Conservation (phyloP, 495 filamentous ascomycete species). For the Thozetella sp. region DNA sequence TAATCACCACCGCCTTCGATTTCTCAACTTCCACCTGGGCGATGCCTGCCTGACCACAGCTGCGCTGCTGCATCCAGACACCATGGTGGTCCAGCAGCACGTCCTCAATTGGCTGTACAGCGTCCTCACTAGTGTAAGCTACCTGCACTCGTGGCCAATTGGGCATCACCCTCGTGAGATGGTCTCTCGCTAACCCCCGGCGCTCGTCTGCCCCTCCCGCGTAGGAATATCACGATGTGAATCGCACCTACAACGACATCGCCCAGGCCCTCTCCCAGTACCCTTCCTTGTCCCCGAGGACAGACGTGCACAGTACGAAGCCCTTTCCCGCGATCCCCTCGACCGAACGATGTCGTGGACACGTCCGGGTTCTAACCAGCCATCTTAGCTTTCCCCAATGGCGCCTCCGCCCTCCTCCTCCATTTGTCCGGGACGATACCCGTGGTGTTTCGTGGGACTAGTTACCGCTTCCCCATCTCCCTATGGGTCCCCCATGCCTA, state of each 20-base stretch:
- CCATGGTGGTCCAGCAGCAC: conserved; percentile 82
- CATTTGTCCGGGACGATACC: conserved; percentile 86
- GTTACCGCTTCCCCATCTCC: conserved; percentile 88
- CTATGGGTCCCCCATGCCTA: conserved; percentile 97
- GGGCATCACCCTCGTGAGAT: conserved; percentile 10
- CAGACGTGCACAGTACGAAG: conserved; percentile 89
- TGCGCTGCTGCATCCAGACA: conserved; percentile 24
- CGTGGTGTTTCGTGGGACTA: conserved; percentile 82
- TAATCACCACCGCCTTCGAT: background rate
- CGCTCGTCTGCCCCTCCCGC: background rate
- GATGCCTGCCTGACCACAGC: background rate
- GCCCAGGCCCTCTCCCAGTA: conserved; percentile 80
- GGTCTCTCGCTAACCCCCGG: background rate
- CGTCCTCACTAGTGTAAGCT: conserved; percentile 81
- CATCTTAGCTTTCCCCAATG: conserved; percentile 82
- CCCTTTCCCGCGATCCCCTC: background rate
- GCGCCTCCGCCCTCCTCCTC: conserved; percentile 82
- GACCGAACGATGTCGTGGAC: background rate
- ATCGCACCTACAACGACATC: conserved; percentile 90
- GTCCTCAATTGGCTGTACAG: conserved; percentile 95
- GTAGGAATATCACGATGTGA: conserved; percentile 91
- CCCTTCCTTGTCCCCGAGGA: conserved; percentile 84
- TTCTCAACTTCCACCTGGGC: background rate
- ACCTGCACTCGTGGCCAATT: too few relatives aligned
- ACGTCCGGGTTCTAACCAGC: conserved; percentile 4